Base-by-base conservation (phyloP, 768 basidiomycete species). In the Serendipita indica region DNA sequence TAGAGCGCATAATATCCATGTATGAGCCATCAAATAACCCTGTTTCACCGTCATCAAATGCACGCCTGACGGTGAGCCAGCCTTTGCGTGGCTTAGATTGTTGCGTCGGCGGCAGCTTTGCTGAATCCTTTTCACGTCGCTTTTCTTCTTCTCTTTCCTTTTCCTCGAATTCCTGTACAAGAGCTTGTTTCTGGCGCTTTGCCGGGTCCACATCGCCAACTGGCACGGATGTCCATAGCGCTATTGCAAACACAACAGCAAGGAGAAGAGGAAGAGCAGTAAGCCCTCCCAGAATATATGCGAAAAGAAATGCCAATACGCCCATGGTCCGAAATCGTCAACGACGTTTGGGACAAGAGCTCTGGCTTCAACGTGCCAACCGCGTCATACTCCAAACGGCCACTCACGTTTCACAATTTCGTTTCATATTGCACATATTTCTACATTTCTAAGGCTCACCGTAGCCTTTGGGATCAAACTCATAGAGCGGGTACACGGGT, bases 211-310 rank as follows among this genome's bases (percentile, higher is more conserved):
- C 67, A 65, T 81, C 77, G 32, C 76, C 79, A 27, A 86, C 77
- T n/a, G 91, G 89, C 7, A 85, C 78, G 35, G 89, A 86, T n/a
- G 88, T 88, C 74, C 92, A 91, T 62, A 85, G 69, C 67, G 77
- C 79, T 64, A 91, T 62, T 64, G 78, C 61, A 22, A 69, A 72
- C 62, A 78, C 71, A 65, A 89, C 63, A 54, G 49, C 49, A 16
- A 54, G 25, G 63, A 86, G 67, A 45, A 96, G 77, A 18, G 93
- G 93, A 59, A 96, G 73, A 69, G 94, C 86, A 2, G 93, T 94
- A 62, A 96, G 61, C 41, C 91, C 93, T 58, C 93, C 93, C 41
- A 96, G 74, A 61, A 96, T 71, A 70, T 96, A 96, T 33, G 86
- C 86, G 67, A 93, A 83, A 62, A 89, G 64, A 56, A 91, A 70